Evolutionary conservation across 768 basidiomycete species (phyloP).

Genomic region (Multifurca ochricompacta): DNA sequence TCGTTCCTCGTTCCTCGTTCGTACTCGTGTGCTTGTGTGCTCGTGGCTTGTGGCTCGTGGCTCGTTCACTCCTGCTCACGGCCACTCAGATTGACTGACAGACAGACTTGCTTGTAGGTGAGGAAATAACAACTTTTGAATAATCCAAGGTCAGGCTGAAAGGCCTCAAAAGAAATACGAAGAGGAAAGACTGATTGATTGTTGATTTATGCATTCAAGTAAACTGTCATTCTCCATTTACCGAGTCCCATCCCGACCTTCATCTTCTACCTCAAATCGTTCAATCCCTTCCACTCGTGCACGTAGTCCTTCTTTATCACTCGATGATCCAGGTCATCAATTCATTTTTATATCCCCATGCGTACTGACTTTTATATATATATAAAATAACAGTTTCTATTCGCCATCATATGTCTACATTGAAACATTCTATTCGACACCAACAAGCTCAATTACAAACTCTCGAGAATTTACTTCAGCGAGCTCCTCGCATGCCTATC

Average conservation of each 20-base stretch:
- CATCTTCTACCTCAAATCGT: constrained; percentile 13
- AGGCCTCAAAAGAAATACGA: not conserved
- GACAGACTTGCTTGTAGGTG: no score
- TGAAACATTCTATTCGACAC: constrained; percentile 77
- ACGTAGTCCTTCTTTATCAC: constrained; percentile 14
- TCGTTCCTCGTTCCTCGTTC: no score
- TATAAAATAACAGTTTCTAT: constrained; percentile 47
- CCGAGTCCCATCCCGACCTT: constrained; percentile 9
- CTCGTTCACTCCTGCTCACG: no score
- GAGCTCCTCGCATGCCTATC: constrained; percentile 55
- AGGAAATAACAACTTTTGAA: no score
- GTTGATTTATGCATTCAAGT: constrained; percentile 2
- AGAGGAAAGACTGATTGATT: not conserved
- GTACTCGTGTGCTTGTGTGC: no score
- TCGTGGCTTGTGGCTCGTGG: no score
- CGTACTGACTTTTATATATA: not conserved
- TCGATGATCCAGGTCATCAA: constrained; percentile 18
- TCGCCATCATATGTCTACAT: constrained; percentile 69
- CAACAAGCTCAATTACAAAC: constrained; percentile 71
- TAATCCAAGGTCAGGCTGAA: no score
- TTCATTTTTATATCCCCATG: not conserved
- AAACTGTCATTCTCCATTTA: not conserved
- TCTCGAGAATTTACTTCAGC: constrained; percentile 61
- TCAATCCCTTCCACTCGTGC: constrained; percentile 10
- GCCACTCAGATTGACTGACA: no score